These are phyloP conservation scores for Alternaria postmessia DNA, from an alignment of 2,329 filamentous ascomycete genomes.

Conservation along the genomic window DNA sequence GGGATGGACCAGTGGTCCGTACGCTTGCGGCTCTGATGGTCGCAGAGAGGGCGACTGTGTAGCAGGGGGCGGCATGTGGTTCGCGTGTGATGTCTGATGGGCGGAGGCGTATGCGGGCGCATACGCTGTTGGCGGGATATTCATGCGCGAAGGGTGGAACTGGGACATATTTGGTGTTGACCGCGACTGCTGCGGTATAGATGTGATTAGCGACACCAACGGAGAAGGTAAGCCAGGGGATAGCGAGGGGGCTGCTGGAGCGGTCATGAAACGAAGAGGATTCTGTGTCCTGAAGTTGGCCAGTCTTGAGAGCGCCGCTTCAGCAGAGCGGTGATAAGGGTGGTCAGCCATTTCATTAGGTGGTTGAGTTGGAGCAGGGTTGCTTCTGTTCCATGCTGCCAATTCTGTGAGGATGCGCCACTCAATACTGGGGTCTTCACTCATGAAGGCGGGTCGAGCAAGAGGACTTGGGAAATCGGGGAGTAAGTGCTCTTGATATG, in stretches of 20 bases:
- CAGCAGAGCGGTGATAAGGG: not conserved
- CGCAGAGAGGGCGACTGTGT: not conserved
- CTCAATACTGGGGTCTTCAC: not conserved
- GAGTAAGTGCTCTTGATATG: not conserved
- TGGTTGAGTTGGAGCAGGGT: not conserved
- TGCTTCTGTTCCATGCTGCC: not conserved
- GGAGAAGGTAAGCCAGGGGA: not conserved
- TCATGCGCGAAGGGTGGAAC: conserved; percentile 1
- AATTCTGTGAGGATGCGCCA: not conserved
- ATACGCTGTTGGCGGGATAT: not conserved
- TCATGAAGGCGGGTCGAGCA: not conserved
- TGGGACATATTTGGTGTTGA: not conserved
- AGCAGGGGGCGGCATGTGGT: not conserved
- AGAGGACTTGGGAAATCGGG: too few species aligned
- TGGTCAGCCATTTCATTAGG: not conserved
- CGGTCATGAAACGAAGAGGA: not conserved
- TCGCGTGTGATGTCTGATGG: not conserved
- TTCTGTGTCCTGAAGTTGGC: not conserved
- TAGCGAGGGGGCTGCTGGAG: not conserved
- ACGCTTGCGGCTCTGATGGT: not conserved
- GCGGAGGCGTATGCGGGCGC: not conserved
- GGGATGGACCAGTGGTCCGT: not conserved
- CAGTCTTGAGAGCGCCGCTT: not conserved
- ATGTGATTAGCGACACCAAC: not conserved
- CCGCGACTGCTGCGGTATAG: not conserved